Conservation (phyloP, 192 early-diverging fungal species). For the Umbelopsis sp. region DNA sequence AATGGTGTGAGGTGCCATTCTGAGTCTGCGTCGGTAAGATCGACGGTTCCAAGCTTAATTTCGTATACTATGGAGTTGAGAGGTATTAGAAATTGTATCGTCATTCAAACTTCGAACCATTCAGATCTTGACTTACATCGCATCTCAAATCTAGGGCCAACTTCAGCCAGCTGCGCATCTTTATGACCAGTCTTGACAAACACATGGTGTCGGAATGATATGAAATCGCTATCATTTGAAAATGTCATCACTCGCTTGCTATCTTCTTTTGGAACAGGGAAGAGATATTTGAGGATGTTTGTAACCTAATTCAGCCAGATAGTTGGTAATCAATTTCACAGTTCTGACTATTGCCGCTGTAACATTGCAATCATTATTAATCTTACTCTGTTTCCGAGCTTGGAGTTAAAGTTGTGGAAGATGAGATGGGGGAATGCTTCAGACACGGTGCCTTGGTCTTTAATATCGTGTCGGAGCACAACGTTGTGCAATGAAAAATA, state of each 20-base stretch:
- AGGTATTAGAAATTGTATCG: not conserved
- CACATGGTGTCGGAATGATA: conserved; percentile 97
- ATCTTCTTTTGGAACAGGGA: conserved; percentile 97
- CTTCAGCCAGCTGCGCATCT: conserved; percentile 93
- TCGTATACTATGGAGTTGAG: conserved; percentile 78
- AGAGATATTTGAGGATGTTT: conserved; percentile 94
- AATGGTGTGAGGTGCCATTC: conserved; percentile 97
- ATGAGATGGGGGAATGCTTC: conserved; percentile 97
- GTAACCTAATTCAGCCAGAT: conserved; percentile 47
- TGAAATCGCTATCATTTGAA: conserved; percentile 94
- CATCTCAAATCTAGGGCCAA: conserved; percentile 99
- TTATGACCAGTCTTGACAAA: conserved; percentile 87
- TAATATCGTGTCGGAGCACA: conserved; percentile 96
- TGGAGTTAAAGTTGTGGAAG: conserved; percentile 91
- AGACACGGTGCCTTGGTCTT: conserved; percentile 94
- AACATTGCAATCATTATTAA: not conserved
- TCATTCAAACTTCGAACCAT: not conserved
- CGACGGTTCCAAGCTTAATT: conserved; percentile 94
- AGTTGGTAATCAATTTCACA: not conserved
- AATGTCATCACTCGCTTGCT: conserved; percentile 97
- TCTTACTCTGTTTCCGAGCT: conserved; percentile 77
- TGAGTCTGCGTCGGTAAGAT: conserved; percentile 91
- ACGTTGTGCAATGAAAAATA: conserved; percentile 98
- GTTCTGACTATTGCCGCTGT: not conserved
- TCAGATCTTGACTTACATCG: conserved; percentile 52